Evolutionary conservation across 2,329 filamentous ascomycete genomes (phyloP), one percentile per base, ranked within the genome.

Genomic region (Aspergillus melleus): DNA sequence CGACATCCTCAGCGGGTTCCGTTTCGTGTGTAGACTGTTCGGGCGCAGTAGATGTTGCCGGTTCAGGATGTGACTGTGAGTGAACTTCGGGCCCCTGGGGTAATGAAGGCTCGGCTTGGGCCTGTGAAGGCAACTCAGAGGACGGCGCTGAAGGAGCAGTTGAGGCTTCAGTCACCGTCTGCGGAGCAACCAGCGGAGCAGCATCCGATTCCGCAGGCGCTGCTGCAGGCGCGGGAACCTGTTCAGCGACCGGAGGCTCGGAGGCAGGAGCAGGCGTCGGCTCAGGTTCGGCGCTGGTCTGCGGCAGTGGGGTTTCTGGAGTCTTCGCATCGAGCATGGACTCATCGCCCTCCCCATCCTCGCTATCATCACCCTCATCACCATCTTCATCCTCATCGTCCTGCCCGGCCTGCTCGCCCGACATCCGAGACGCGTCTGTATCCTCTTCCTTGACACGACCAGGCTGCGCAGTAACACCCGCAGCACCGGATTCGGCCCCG

Each of bases 341-440:
- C 64, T 80, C 81, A 32, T 82, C 81, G n/a, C 79, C 82, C 49
- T 83, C 83, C 29, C 79, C 82, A 49, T 83, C 83, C 30, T 80
- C 79, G 20, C 75, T 77, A 22, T 84, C 83, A 3, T 84, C 79
- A 26, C 76, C 78, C 1, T 80, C 77, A 3, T 79, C 77, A 1
- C 72, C 75, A 4, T 79, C 77, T 6, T 80, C 80, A 22, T 83
- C 80, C 16, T 80, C 81, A 14, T 81, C 80, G 12, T 77, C 75
- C 55, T 77, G 78, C 12, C 78, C 78, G 12, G 70, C 63, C 20
- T 77, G 79, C 26, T 81, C 79, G 55, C 79, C 78, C 4, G 72
- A 69, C 59, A 74, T 64, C 11, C 63, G 67, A 19, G 70, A 72
- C 10, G 65, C 61, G 57, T 87, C 86, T 1, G 77, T 80, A 77